Percentiles rank a stretch among this genome's conserved stretches.
Conservation (phyloP, 1,284 basidiomycete species). For the Pterulicium gracile region DNA sequence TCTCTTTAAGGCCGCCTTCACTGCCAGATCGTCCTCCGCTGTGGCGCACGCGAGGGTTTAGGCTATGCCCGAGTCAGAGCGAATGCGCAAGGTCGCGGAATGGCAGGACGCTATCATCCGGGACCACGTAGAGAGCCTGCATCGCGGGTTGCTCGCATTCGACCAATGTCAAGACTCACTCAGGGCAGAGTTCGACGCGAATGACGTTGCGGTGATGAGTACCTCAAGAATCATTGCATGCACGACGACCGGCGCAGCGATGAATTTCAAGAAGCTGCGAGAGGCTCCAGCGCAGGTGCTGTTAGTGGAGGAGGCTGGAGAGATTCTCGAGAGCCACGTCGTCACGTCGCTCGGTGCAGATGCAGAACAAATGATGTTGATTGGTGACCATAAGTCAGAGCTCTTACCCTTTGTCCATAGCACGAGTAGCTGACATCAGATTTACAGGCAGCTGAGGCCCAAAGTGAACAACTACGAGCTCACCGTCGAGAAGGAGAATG, state of each 20-base stretch:
- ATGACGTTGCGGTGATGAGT: constrained; percentile 24
- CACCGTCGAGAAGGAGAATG: constrained; percentile 54
- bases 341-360: constrained; percentile 39
- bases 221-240: constrained; percentile 51
- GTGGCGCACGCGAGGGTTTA: no score
- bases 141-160: constrained; percentile 25
- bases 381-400: constrained; percentile 64
- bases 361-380: constrained; percentile 46
- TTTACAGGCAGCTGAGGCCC: constrained; percentile 49
- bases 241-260: constrained; percentile 59
- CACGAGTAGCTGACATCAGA: not conserved
- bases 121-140: constrained; percentile 26
- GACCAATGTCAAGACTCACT: constrained; percentile 29
- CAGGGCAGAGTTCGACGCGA: constrained; percentile 25
- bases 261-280: constrained; percentile 35
- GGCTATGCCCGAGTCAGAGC: constrained; percentile 25
- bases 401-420: constrained; percentile 5
- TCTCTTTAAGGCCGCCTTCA: constrained; percentile 16
- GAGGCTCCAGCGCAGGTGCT: constrained; percentile 36
- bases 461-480: constrained; percentile 54
- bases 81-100: constrained; percentile 19
- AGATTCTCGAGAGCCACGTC: constrained; percentile 58
- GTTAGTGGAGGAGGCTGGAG: constrained; percentile 60
- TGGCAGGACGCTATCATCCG: constrained; percentile 34
- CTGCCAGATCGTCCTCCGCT: no score